Conservation (phyloP, 179 eudicot species). For the Vitellaria paradoxa region DNA sequence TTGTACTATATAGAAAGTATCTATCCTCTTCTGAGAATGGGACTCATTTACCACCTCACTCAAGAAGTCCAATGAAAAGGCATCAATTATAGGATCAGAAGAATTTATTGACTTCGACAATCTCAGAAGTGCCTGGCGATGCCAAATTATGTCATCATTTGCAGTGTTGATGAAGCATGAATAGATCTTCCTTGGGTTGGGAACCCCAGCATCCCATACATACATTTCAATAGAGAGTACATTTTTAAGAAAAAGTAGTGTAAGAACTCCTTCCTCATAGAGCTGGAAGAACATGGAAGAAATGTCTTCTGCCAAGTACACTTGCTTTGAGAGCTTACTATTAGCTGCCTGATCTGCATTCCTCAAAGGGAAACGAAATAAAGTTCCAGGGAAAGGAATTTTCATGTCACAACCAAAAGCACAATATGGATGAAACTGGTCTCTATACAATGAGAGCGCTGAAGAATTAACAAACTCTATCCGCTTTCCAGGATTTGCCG, state of each 20-base stretch:
- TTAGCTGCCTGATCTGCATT: conserved; percentile 81
- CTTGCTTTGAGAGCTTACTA: conserved; percentile 96
- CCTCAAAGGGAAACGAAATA: conserved; percentile 98
- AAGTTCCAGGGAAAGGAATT: conserved; percentile 75
- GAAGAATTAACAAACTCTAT: conserved; percentile 89
- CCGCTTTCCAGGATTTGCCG: conserved; percentile 97
- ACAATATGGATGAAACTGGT: conserved; percentile 92
- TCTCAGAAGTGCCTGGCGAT: conserved; percentile 87
- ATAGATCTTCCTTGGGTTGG: conserved; percentile 67
- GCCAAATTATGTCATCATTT: conserved; percentile 57
- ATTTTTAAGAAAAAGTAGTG: conserved; percentile 82
- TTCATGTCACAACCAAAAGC: conserved; percentile 98
- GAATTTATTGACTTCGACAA: conserved; percentile 50
- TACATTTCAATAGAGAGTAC: conserved; percentile 83
- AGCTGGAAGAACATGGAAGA: conserved; percentile 82
- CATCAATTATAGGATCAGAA: conserved; percentile 54
- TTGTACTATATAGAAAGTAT: conserved; percentile 80
- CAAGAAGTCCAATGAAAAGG: conserved; percentile 68
- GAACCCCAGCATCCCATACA: conserved; percentile 76
- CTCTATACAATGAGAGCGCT: conserved; percentile 75
- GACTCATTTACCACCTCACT: conserved; percentile 60
- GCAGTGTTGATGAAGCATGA: conserved; percentile 72
- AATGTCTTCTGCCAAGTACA: conserved; percentile 78
- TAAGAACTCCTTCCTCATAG: conserved; percentile 83
- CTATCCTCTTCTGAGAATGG: conserved; percentile 46